Evolutionary conservation across 208 protist species (phyloP), one percentile per base, ranked within the genome.

Genomic region (Novymonas esmeraldas): DNA sequence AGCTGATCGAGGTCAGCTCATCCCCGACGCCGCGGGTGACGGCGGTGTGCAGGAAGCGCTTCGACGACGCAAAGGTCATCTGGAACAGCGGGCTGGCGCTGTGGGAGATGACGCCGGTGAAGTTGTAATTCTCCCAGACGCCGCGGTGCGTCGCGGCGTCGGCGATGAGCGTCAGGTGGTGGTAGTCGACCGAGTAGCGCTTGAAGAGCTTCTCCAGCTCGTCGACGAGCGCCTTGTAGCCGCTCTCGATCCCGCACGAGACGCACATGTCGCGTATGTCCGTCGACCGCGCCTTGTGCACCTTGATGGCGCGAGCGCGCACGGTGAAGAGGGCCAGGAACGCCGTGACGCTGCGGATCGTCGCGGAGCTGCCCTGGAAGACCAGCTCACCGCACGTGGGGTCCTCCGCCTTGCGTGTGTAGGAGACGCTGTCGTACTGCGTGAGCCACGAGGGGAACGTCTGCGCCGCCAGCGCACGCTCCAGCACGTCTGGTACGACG

Each of bases 1-100:
- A 85, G 38, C 87, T 94, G 62, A 95, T 85, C 11, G 89, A 94
- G 60, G 76, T 65, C 48, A 97, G 72, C 22, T 93, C 89, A 52
- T 97, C 93, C 11, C 81, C 65, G 31, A 95, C 60, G 29, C 90
- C 89, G 36, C 82, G 83, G 26, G 81, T 94, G 20, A 97, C 59
- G 5, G 90, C 87, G 11, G 75, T 92, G 81, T 95, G 86, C 59
- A 97, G 69, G 76, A 94, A 97, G 16, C 77, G 76, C 74, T 84
- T 85, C 24, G 90, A 91, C 24, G 88, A 92, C 28, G 88, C 93
- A 79, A 95, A 97, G 2, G 93, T 95, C 93, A 97, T 95, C 69
- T 97, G 93, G 69, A 95, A 94, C 18, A 97, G 81, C 54, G 93
- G 93, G 41, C 87, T 94, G 31, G 88, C 86, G 72, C 89, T 93